These are phyloP conservation scores for Amorphotheca resinae DNA, from an alignment of 495 filamentous ascomycete genomes.

Conservation along the genomic window DNA sequence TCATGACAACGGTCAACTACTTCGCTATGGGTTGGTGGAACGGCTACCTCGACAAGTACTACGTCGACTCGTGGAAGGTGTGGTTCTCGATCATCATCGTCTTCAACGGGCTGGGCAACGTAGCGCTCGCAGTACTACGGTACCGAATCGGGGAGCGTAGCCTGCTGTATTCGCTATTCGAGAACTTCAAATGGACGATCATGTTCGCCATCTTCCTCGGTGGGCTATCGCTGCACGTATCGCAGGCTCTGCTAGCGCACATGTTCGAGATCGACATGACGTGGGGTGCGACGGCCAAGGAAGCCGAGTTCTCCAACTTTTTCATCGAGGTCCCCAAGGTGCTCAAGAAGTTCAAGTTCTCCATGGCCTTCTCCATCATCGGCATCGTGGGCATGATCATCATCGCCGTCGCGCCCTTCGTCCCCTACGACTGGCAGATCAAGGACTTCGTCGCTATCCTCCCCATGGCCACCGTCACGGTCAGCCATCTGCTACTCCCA, in stretches of 20 bases:
- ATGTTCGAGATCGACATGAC: slow-evolving; percentile 65
- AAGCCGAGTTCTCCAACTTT: slow-evolving; percentile 64
- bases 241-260: slow-evolving; percentile 53
- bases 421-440: slow-evolving; percentile 58
- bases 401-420: slow-evolving; percentile 47
- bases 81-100: slow-evolving; percentile 64
- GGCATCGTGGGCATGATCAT: slow-evolving; percentile 55
- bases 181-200: slow-evolving; percentile 64
- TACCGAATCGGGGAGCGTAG: slow-evolving; percentile 51
- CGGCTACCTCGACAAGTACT: slow-evolving; percentile 62
- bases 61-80: slow-evolving; percentile 64
- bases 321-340: slow-evolving; percentile 73
- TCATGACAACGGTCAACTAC: slow-evolving; percentile 67
- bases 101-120: slow-evolving; percentile 56
- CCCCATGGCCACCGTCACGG: slow-evolving; percentile 61
- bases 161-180: slow-evolving; percentile 41
- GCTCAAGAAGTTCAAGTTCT: slow-evolving; percentile 64
- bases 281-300: slow-evolving; percentile 60
- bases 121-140: slow-evolving; percentile 52
- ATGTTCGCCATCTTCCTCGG: slow-evolving; percentile 59
- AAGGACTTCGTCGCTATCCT: slow-evolving; percentile 70
- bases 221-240: slow-evolving; percentile 56
- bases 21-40: slow-evolving; percentile 68
- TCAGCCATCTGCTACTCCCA: slow-evolving; percentile 57
- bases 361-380: slow-evolving; percentile 49